Base-by-base conservation (phyloP, 257 asterid species). In the Solanum okadae region DNA sequence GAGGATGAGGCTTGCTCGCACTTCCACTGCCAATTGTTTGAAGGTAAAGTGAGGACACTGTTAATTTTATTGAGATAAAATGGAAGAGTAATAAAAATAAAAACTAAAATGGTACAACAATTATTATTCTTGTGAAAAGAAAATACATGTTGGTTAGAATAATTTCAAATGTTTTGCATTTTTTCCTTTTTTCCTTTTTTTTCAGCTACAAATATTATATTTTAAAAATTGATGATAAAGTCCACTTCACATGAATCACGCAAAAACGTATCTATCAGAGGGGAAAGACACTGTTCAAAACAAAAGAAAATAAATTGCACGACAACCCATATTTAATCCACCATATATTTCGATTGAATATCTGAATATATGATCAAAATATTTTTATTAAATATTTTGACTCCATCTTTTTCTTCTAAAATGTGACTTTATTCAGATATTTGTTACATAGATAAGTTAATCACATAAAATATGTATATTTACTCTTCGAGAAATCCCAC, bases 181-280 rank as follows among this genome's bases (percentile, higher is more conserved):
- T 22, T 38, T 27, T 23, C 38, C 38, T 35, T 35, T 34, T 34
- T 34, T 5, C 13, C 59, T 0, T 49, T 23, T 5, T 20, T 5
- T 73, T 20, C 8, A 34, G 29, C 29, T 9, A 34, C 37, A 42
- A 73, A 73, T 34, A 73, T 34, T 22, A 34, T 68, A 70, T 3
- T 14, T 15, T 29, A 9, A 10, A 20, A 34, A 34, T 10, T 75
- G 49, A 40, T 40, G 42, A 79, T 76, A 56, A 25, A 71, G 49
- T 85, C 79, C n/a, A 44, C 37, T 49, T 87, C 90, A 89, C 88
- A 77, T 59, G 46, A 87, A 87, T 89, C 93, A 86, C 87, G 61
- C 88, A 88, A 27, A 87, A 87, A 87, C 86, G 52, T 68, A 71
- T 16, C 88, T 40, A 90, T 88, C 89, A 87, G 13, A 84, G 20